These are phyloP conservation scores for Striga hermonthica DNA, from an alignment of 305 asterid species.

Conservation along the genomic window DNA sequence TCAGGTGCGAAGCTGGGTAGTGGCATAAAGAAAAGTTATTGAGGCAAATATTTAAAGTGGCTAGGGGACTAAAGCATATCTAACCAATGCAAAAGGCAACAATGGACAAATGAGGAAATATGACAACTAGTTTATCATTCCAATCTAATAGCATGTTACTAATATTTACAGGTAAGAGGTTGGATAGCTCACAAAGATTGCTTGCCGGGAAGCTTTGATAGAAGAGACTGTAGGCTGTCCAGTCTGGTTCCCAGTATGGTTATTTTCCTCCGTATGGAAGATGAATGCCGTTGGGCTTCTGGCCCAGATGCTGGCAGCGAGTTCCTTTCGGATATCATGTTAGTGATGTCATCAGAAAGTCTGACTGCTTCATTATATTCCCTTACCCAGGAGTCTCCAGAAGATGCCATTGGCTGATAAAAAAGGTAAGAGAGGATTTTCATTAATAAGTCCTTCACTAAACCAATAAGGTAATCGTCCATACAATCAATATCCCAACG, in stretches of 20 bases:
- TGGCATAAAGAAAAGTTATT: slow-evolving; percentile 1
- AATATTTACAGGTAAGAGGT: neutral
- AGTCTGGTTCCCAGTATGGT: slow-evolving; percentile 83
- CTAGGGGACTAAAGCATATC: slow-evolving; percentile 9
- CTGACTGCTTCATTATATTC: slow-evolving; percentile 88
- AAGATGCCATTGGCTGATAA: slow-evolving; percentile 63
- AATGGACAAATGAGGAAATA: slow-evolving; percentile 8
- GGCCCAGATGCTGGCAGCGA: slow-evolving; percentile 66
- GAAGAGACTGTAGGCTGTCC: slow-evolving; percentile 69
- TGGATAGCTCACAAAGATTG: slow-evolving; percentile 65
- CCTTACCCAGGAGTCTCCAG: slow-evolving; percentile 86
- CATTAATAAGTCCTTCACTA: slow-evolving; percentile 5
- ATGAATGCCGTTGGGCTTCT: slow-evolving; percentile 82
- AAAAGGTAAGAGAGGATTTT: neutral
- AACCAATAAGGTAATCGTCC: slow-evolving; percentile 6
- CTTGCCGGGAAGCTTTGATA: slow-evolving; percentile 61
- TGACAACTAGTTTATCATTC: neutral
- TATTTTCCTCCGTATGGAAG: slow-evolving; percentile 86
- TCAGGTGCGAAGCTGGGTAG: neutral
- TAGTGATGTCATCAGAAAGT: slow-evolving; percentile 81
- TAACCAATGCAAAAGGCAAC: slow-evolving; percentile 10
- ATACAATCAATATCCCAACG: slow-evolving; percentile 15
- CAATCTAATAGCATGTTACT: slow-evolving; percentile 7
- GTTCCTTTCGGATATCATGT: slow-evolving; percentile 85
- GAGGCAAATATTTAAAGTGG: slow-evolving; percentile 7